A percentile compares a stretch with the other conserved stretches of the same genome.
Conservation (phyloP, 768 basidiomycete genomes). For the Ramaria rubella region DNA sequence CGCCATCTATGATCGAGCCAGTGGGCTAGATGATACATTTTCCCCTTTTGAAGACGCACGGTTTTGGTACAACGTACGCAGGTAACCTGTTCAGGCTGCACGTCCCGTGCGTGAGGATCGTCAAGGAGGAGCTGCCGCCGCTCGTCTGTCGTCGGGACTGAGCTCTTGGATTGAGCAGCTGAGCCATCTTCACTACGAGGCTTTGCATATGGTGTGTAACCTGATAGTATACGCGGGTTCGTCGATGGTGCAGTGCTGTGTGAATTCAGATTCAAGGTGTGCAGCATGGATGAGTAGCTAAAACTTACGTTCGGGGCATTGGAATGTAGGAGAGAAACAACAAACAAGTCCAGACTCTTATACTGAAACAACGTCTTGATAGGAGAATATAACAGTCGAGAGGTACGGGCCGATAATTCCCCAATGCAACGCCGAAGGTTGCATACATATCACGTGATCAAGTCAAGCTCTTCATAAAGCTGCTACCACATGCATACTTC, state of each 20-base stretch:
- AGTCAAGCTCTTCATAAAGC: not conserved
- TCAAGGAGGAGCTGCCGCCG: conserved; percentile 61
- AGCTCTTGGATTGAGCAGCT: not conserved
- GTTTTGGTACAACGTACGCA: conserved; percentile 7
- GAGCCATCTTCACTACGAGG: not conserved
- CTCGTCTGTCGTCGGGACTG: conserved; percentile 27
- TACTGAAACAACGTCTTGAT: not conserved
- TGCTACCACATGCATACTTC: not conserved
- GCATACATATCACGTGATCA: not conserved
- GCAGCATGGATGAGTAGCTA: not conserved
- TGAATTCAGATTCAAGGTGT: not conserved
- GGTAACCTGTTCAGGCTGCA: conserved; percentile 44
- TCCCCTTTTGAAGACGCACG: conserved; percentile 31
- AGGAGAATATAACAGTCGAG: not conserved
- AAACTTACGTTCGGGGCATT: conserved; percentile 10
- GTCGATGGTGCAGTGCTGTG: conserved; percentile 9
- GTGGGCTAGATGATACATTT: conserved; percentile 78
- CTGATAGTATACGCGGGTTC: conserved; percentile 8
- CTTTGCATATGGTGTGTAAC: conserved; percentile 4
- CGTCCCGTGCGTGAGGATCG: conserved; percentile 71
- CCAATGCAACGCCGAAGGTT: conserved; percentile 4
- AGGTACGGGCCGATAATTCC: conserved; percentile 6
- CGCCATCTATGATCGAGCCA: conserved; percentile 45
- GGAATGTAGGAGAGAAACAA: not conserved
- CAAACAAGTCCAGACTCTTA: not conserved